These are phyloP conservation scores for Mycena amicta DNA, from an alignment of 768 basidiomycete genomes.

Conservation along the genomic window DNA sequence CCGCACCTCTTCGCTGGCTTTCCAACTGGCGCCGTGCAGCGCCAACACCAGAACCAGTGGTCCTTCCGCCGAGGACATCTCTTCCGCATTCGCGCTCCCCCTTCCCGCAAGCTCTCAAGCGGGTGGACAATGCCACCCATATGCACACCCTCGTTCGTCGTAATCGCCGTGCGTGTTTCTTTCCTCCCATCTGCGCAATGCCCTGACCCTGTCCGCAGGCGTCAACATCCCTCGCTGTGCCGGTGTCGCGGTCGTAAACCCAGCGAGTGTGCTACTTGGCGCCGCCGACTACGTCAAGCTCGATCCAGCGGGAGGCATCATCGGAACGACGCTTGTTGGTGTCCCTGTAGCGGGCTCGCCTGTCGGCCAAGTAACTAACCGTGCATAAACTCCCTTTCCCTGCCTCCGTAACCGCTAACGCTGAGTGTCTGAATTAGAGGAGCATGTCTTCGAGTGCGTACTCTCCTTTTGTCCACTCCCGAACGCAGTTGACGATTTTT, in stretches of 20 bases:
- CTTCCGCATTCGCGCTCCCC: neutral
- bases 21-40: too few relatives aligned
- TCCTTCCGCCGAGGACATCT: neutral
- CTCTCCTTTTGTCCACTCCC: neutral
- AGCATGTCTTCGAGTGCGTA: slow-evolving; percentile 12
- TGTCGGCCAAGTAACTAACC: neutral
- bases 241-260: neutral
- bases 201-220: neutral
- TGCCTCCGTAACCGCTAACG: neutral
- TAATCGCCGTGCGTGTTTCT: neutral
- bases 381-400: neutral
- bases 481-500: neutral
- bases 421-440: slow-evolving; percentile 5
- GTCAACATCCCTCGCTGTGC: neutral
- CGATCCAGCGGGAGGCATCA: neutral
- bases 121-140: too few relatives aligned
- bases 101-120: too few relatives aligned
- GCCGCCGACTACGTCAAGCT: neutral
- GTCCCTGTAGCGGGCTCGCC: neutral
- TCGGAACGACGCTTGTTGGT: neutral
- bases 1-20: neutral
- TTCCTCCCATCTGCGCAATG: neutral
- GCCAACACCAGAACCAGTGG: neutral
- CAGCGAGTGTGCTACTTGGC: neutral
- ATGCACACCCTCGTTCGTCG: neutral